phyloP scores from a whole-genome alignment of 1,284 basidiomycete species.

The Cryptococcus sp. region DNA sequence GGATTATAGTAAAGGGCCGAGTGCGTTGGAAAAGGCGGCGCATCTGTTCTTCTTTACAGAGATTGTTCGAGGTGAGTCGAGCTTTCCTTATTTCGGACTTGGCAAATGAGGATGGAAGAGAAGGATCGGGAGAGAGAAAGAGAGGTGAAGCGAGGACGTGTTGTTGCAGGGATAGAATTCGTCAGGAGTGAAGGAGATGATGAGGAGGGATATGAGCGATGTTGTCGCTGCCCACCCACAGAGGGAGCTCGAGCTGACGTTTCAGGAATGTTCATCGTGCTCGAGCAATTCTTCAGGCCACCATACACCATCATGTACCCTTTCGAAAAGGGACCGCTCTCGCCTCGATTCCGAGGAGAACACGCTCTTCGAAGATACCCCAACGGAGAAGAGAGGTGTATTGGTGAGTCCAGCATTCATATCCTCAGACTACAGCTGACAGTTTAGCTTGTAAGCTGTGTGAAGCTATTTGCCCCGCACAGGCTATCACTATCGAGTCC shows the following conservation, averaged over 20 bases:
- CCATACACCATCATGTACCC: constrained; percentile 89
- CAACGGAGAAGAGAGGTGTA: constrained; percentile 97
- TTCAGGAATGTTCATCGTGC: constrained; percentile 96
- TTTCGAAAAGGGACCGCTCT: constrained; percentile 96
- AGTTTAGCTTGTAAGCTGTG: constrained; percentile 99
- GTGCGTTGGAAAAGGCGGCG: constrained; percentile 90
- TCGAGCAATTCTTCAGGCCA: constrained; percentile 92
- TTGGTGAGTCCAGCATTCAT: constrained; percentile 67
- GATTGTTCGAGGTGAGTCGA: constrained; percentile 77
- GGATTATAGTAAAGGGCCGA: constrained; percentile 59
- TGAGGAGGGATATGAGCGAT: too few relatives aligned
- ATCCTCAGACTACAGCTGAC: background rate
- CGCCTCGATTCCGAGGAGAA: constrained; percentile 96
- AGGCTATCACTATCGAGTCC: constrained; percentile 98
- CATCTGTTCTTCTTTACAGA: constrained; percentile 99
- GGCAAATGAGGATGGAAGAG: background rate
- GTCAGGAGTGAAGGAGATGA: too few relatives aligned
- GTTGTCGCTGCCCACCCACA: too few relatives aligned
- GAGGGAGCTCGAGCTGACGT: background rate
- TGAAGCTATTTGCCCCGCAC: constrained; percentile 98
- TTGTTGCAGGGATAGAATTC: too few relatives aligned
- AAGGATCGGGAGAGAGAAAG: background rate
- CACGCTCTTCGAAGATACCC: constrained; percentile 98
- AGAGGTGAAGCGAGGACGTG: too few relatives aligned
- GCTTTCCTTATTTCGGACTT: background rate